Evolutionary conservation across 2,329 filamentous ascomycete genomes (phyloP).

Genomic region (Xenosphaeropsis pyriputrescens): DNA sequence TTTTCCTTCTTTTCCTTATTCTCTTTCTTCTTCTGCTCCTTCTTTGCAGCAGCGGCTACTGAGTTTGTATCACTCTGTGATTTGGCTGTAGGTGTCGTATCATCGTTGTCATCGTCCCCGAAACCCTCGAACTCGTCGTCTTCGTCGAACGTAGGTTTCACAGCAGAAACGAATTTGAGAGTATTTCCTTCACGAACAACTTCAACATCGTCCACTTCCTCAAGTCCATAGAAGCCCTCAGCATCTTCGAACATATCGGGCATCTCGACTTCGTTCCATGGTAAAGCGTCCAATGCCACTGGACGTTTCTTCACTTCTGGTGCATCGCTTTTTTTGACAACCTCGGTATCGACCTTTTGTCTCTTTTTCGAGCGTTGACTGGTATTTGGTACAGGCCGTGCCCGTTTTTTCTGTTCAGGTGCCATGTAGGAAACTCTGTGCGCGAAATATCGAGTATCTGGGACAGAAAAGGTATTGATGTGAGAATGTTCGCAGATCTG

Average conservation of each 20-base stretch:
- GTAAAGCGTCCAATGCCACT: constrained; percentile 31
- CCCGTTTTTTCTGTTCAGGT: constrained; percentile 14
- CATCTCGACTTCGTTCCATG: constrained; percentile 45
- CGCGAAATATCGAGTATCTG: not conserved
- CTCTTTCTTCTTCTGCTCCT: constrained; percentile 8
- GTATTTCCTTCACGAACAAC: constrained; percentile 53
- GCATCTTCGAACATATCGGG: constrained; percentile 74
- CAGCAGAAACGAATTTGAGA: constrained; percentile 32
- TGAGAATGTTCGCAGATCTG: not conserved
- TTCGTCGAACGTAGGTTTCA: constrained; percentile 17
- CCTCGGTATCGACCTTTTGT: constrained; percentile 14
- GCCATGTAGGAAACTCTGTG: constrained; percentile 9
- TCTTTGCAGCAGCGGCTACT: constrained; percentile 11
- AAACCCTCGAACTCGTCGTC: constrained; percentile 53
- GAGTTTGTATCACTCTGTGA: constrained; percentile 13
- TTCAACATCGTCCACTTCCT: constrained; percentile 85
- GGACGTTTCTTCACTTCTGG: constrained; percentile 18
- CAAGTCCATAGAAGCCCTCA: constrained; percentile 85
- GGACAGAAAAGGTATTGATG: too few relatives aligned
- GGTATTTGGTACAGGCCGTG: constrained; percentile 8
- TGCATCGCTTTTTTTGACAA: constrained; percentile 4
- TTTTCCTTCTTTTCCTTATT: constrained; percentile 15
- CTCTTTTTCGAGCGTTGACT: constrained; percentile 16
- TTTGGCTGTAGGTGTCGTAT: constrained; percentile 9
- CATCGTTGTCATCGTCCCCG: constrained; percentile 28